Base-by-base conservation (phyloP, 164 flowering plant genomes). In the Macadamia tetraphylla region DNA sequence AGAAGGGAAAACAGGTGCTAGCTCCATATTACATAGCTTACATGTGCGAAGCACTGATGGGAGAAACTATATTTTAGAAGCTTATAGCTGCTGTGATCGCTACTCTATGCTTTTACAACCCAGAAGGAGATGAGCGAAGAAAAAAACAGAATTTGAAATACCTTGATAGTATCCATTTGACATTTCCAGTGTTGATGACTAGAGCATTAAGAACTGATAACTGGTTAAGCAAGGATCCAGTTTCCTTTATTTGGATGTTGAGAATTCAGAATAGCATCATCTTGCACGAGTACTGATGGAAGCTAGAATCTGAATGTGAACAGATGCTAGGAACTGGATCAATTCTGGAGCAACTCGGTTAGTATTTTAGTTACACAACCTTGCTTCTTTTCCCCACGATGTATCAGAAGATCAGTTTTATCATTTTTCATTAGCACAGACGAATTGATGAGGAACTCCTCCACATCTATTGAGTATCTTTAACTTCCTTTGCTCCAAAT, bases 271-370 rank as follows among this genome's bases (percentile, higher is more conserved):
- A 66, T 46, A 0, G 76, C 78, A 58, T 76, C 75, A 61, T 74
- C 80, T 67, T 80, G 82, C 56, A 74, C 29, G 15, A 79, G 72
- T 60, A 80, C 23, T 23, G 82, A 63, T 29, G 74, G 59, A 35
- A 55, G 66, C 74, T 64, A 13, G 66, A 40, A 65, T 80, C 80
- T 18, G 82, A 77, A 55, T 80, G 82, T 57, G 80, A 76, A 44
- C 73, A 67, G 6, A 72, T 58, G 6, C 78, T 78, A 11, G 77
- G 68, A 32, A 74, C 82, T 23, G 63, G 61, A 69, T 77, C 76
- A 29, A 73, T 76, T 52, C 55, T 63, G 53, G 68, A 35, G 53
- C 82, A 79, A 29, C 62, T n/a, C 5, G 80, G 78, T 35, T 80
- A 80, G 68, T 76, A 79, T 70, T 79, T 79, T 61, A 79, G 15